A percentile compares a stretch with the other conserved stretches of the same genome.
phyloP scores from a whole-genome alignment of 116 monocot genomes.

The Papilionanthe hybrid region DNA sequence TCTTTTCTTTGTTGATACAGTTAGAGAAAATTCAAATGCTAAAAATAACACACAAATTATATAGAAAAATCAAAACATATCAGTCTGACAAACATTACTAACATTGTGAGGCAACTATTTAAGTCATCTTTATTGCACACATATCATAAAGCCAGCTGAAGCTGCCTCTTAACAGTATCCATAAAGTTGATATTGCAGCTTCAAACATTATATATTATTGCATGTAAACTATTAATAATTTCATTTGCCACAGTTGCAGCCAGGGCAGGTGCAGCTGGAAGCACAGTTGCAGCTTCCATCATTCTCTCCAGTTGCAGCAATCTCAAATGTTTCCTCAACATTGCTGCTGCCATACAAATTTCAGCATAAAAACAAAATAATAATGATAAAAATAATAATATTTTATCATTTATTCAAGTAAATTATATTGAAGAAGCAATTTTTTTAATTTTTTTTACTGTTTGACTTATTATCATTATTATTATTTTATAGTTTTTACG shows the following conservation, averaged over 20 bases:
- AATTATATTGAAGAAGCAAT: no score
- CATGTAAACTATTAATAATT: neutral
- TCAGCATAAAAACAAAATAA: no score
- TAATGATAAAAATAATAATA: neutral
- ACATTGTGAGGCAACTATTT: neutral
- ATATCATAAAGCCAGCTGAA: neutral
- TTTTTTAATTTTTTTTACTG: no score
- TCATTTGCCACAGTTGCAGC: conserved; percentile 39
- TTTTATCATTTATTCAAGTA: no score
- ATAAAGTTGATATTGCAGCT: neutral
- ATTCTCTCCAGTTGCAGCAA: conserved; percentile 12
- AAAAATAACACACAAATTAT: no score
- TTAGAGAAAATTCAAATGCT: no score
- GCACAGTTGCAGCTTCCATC: conserved; percentile 37
- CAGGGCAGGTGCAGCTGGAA: conserved; percentile 38
- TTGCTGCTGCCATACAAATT: conserved; percentile 16
- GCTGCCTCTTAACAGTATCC: neutral
- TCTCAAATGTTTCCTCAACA: conserved; percentile 9
- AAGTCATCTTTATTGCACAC: neutral
- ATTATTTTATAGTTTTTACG: no score
- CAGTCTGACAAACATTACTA: neutral
- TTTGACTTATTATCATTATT: no score
- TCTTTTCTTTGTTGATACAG: no score
- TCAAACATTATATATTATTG: neutral
- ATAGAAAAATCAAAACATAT: neutral